Conservation (phyloP, 208 protist genomes). For the Acanthamoeba royreba region DNA sequence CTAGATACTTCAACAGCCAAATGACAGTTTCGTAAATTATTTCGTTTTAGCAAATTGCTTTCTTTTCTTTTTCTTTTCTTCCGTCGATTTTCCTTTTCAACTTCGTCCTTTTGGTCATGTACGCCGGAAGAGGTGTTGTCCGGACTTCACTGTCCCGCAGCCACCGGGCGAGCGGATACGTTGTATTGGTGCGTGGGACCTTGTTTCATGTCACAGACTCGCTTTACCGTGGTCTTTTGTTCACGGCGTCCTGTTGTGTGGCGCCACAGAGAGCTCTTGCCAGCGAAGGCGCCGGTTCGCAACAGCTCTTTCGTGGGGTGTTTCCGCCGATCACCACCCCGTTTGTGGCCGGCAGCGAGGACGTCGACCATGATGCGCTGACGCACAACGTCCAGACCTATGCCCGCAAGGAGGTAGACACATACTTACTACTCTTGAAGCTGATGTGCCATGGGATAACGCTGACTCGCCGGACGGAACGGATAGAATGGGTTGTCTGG, state of each 20-base stretch:
- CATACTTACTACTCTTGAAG: too few species aligned
- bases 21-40: background rate
- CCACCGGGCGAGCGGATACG: too few species aligned
- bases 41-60: background rate
- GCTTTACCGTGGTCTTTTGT: too few species aligned
- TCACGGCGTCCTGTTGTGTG: too few species aligned
- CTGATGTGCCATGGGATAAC: background rate
- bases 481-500: background rate
- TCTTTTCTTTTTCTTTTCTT: background rate
- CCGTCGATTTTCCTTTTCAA: background rate
- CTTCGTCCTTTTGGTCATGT: too few species aligned
- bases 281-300: background rate
- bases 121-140: too few species aligned
- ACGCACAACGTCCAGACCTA: background rate
- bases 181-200: too few species aligned
- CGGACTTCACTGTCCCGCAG: too few species aligned
- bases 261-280: background rate
- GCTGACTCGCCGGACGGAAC: background rate
- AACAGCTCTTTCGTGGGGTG: background rate
- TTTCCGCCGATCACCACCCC: conserved; percentile 23
- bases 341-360: background rate
- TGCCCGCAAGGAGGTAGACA: background rate
- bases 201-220: too few species aligned
- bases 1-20: background rate
- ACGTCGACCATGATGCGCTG: background rate